These are phyloP conservation scores for Candida nemodendra DNA, from an alignment of 805 yeast species.

Conservation along the genomic window DNA sequence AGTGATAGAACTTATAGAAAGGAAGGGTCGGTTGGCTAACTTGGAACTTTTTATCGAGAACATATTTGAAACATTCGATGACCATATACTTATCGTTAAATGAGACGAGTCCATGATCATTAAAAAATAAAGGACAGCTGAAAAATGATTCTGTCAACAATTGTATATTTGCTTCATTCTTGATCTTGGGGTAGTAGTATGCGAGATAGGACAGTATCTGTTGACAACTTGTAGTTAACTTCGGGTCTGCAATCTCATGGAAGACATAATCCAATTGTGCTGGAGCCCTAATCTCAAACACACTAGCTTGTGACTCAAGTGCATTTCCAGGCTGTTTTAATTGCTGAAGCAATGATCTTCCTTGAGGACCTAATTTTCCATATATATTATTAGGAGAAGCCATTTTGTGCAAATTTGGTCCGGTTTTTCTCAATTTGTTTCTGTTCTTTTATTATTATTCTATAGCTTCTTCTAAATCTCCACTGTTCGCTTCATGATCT, in stretches of 20 bases:
- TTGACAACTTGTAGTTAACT: conserved; percentile 25
- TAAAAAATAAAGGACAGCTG: conserved; percentile 39
- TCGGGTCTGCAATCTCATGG: conserved; percentile 43
- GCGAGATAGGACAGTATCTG: conserved; percentile 45
- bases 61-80: conserved; percentile 47
- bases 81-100: conserved; percentile 38
- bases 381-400: conserved; percentile 2
- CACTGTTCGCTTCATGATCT: too few species aligned
- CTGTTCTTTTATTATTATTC: too few species aligned
- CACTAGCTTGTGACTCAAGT: background rate
- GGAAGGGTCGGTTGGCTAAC: conserved; percentile 49
- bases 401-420: too few species aligned
- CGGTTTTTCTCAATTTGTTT: too few species aligned
- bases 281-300: conserved; percentile 13
- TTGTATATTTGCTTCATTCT: conserved; percentile 44
- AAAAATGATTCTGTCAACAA: conserved; percentile 44
- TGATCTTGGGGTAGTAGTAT: conserved; percentile 50
- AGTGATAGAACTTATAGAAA: conserved; percentile 42
- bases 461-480: too few species aligned
- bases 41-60: conserved; percentile 44
- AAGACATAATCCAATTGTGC: conserved; percentile 49
- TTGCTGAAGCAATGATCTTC: conserved; percentile 21
- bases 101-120: conserved; percentile 18
- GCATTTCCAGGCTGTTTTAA: conserved; percentile 5
- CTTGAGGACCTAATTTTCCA: conserved; percentile 26